Percentiles rank a stretch among this genome's conserved stretches.
phyloP scores from a whole-genome alignment of 306 rosid genomes.

The Sicyos edulis region DNA sequence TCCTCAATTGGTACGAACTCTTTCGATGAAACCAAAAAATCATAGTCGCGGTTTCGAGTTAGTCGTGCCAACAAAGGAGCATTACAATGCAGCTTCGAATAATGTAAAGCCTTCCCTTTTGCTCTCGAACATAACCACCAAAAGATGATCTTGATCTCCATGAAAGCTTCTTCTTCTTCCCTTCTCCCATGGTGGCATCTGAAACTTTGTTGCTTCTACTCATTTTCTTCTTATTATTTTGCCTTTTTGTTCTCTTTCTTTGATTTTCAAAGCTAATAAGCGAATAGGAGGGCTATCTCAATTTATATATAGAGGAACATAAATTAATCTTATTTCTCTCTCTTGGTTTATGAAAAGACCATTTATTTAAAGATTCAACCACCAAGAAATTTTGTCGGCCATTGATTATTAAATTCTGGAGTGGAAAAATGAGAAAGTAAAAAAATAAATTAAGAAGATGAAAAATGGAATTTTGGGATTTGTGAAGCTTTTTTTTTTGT shows the following conservation, averaged over 20 bases:
- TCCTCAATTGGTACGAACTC: background rate
- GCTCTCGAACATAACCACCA: conserved; percentile 66
- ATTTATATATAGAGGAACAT: conserved; percentile 25
- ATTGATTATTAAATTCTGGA: conserved; percentile 26
- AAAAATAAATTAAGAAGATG: background rate
- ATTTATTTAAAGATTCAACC: conserved; percentile 63
- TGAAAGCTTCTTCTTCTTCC: conserved; percentile 23
- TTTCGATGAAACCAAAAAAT: too few species aligned
- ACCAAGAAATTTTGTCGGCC: conserved; percentile 76
- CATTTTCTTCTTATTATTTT: background rate
- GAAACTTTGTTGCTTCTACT: background rate
- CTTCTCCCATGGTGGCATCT: background rate
- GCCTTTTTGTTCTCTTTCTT: background rate
- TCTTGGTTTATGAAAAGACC: conserved; percentile 24
- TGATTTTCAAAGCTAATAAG: background rate
- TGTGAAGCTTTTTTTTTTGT: background rate
- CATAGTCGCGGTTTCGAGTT: background rate
- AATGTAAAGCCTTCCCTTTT: conserved; percentile 79
- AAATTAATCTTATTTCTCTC: background rate
- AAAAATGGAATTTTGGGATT: background rate
- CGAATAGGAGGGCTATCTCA: background rate
- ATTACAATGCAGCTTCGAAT: conserved; percentile 76
- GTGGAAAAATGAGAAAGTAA: background rate
- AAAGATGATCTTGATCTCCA: conserved; percentile 39
- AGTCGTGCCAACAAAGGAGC: conserved; percentile 93